Base-by-base conservation (phyloP, 345 rosid genomes). In the Citropsis articulata region DNA sequence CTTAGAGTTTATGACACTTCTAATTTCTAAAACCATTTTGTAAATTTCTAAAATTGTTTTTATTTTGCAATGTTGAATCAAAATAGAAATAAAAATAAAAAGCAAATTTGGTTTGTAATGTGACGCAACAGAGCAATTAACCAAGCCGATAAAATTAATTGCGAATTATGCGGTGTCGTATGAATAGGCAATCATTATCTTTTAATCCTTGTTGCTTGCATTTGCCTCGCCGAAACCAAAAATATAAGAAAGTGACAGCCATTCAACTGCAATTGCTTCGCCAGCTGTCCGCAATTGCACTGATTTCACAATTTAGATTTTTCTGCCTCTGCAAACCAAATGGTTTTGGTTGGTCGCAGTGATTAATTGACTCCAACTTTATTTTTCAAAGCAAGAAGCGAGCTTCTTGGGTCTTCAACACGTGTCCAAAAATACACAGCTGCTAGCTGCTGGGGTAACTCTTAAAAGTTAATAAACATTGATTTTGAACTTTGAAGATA, bases 361-460 rank as follows among this genome's bases (percentile, higher is more conserved):
- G 50, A 45, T 13, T 45, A 13, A 13, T 45, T 45, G 50, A 18
- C 24, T 22, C 16, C 2, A 31, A 18, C 21, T 65, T 30, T 31
- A 36, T 45, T 50, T 3, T 13, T 72, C 59, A 31, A 56, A 72
- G 53, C 30, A 18, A 18, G 24, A 5, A 22, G 59, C 56, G 70
- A 56, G 9, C 48, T 36, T 64, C 56, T 30, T 59, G 77, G 79
- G 66, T 35, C 31, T 70, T 66, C 72, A 75, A 71, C 82, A 75
- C 25, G 71, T 75, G 75, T 82, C 10, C 12, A 10, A 6, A 33
- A 14, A 3, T 33, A 18, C 18, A 33, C 6, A 57, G 1, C 56
- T 31, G 63, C 27, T 9, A 13, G 40, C 12, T 14, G 8, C 22
- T 18, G 9, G 7, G 57, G 16, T 28, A 30, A 71, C 12, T 19